Percentiles rank a stretch among this genome's conserved stretches.
Evolutionary conservation across 73 alveolate genomes (phyloP).

Genomic region (Halteria grandinella): DNA sequence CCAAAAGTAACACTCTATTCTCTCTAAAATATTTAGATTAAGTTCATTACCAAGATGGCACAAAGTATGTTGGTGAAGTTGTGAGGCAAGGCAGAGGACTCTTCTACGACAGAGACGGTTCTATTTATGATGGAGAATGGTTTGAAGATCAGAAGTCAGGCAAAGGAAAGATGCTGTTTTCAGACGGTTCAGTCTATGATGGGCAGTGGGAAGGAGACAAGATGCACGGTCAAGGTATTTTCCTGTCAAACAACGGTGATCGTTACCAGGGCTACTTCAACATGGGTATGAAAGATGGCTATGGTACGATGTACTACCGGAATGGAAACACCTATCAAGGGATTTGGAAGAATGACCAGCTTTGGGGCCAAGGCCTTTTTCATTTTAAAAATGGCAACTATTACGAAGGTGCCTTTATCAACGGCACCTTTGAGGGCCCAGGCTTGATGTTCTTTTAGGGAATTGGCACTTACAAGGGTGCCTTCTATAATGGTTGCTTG

Average conservation of each 20-base stretch:
- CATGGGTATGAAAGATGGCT: conserved; percentile 40
- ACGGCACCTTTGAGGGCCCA: conserved; percentile 24
- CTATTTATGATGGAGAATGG: conserved; percentile 82
- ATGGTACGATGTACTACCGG: conserved; percentile 32
- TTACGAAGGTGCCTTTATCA: conserved; percentile 24
- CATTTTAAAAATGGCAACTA: conserved; percentile 33
- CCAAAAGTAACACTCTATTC: no score
- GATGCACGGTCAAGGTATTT: conserved; percentile 55
- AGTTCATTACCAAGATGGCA: conserved; percentile 70
- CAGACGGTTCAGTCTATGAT: conserved; percentile 57
- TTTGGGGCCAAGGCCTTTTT: conserved; percentile 28
- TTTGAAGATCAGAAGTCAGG: conserved; percentile 73
- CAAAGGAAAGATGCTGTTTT: conserved; percentile 52
- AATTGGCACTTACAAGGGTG: conserved; percentile 33
- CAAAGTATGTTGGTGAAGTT: conserved; percentile 78
- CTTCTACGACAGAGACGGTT: conserved; percentile 71
- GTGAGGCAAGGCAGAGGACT: conserved; percentile 83
- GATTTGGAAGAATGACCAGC: conserved; percentile 8
- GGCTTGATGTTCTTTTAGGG: conserved; percentile 34
- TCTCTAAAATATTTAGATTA: no score
- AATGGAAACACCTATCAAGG: conserved; percentile 23
- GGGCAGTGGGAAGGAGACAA: conserved; percentile 56
- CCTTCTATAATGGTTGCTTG: not conserved
- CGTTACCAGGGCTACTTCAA: conserved; percentile 39
- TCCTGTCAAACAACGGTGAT: conserved; percentile 31